Percentiles rank a stretch among this genome's conserved stretches.
phyloP scores from a whole-genome alignment of 495 filamentous ascomycete species.

The Penicillium coffeae region DNA sequence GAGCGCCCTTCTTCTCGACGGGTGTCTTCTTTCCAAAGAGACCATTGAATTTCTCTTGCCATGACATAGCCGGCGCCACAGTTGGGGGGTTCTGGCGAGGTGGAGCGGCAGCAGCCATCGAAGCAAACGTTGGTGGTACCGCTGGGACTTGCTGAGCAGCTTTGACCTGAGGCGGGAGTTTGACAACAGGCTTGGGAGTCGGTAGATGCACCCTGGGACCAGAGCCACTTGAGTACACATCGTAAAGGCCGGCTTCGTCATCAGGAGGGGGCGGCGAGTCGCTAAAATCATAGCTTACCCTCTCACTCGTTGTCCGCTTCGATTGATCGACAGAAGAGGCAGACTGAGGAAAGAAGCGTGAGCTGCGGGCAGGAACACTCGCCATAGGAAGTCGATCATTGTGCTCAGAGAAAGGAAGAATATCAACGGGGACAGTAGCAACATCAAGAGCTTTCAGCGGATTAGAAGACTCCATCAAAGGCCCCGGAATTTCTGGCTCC shows the following conservation, averaged over 20 bases:
- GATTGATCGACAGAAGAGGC: conserved; percentile 21
- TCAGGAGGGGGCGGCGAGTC: conserved; percentile 73
- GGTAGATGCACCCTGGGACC: conserved; percentile 67
- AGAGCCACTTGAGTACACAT: conserved; percentile 63
- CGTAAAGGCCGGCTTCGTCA: conserved; percentile 52
- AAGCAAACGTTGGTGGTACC: conserved; percentile 51
- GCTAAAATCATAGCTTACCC: conserved; percentile 30
- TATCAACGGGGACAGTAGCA: conserved; percentile 23
- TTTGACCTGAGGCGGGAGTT: conserved; percentile 57
- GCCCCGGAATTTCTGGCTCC: not conserved
- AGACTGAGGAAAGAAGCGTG: conserved; percentile 67
- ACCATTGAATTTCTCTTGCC: conserved; percentile 73
- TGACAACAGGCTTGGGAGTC: conserved; percentile 63
- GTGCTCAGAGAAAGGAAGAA: conserved; percentile 35
- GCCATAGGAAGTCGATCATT: conserved; percentile 30
- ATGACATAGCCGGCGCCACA: conserved; percentile 40
- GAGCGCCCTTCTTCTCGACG: conserved; percentile 48
- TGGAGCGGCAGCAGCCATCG: conserved; percentile 49
- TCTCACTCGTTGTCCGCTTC: conserved; percentile 35
- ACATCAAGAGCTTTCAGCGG: conserved; percentile 33
- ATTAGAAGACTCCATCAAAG: conserved; percentile 15
- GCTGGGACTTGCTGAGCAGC: conserved; percentile 34
- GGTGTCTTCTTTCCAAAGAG: conserved; percentile 61
- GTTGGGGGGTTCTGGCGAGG: conserved; percentile 19
- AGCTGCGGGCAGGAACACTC: conserved; percentile 48